phyloP scores from a whole-genome alignment of 2,329 filamentous ascomycete genomes.

The Aspergillus alliaceus region DNA sequence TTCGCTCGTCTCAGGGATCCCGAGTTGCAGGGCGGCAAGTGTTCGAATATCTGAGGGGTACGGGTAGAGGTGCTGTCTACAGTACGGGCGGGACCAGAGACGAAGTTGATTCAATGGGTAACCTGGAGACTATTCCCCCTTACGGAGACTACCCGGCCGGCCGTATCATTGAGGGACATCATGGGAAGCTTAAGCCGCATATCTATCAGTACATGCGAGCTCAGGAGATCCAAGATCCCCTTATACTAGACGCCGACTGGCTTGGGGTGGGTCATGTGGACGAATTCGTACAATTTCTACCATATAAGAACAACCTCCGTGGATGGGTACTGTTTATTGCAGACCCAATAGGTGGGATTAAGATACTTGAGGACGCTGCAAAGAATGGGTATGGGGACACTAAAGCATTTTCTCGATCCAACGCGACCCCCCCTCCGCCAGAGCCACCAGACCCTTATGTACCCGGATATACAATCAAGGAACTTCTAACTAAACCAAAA shows the following conservation, averaged over 20 bases:
- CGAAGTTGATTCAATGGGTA: constrained; percentile 30
- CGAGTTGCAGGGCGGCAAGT: constrained; percentile 32
- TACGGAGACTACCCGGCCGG: constrained; percentile 22
- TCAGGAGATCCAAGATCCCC: constrained; percentile 37
- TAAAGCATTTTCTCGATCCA: too few species aligned
- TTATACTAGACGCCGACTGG: constrained; percentile 37
- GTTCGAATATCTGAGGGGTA: constrained; percentile 32
- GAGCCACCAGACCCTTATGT: too few species aligned
- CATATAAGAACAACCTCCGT: constrained; percentile 9
- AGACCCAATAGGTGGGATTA: too few species aligned
- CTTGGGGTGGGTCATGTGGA: constrained; percentile 35
- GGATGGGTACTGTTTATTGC: too few species aligned
- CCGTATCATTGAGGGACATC: constrained; percentile 23
- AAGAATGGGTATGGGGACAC: too few species aligned
- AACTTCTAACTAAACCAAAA: not conserved
- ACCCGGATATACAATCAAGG: not conserved
- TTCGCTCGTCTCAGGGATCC: constrained; percentile 26
- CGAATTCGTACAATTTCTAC: constrained; percentile 37
- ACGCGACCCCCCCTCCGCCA: too few species aligned
- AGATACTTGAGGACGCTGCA: too few species aligned
- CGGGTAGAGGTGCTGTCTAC: constrained; percentile 35
- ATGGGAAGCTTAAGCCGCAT: constrained; percentile 10
- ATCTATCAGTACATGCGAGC: constrained; percentile 32
- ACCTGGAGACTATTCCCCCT: constrained; percentile 43
- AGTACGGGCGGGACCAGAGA: constrained; percentile 11